Evolutionary conservation across 108 stramenopile genomes (phyloP).

Genomic region (Epithemia pelagica): DNA sequence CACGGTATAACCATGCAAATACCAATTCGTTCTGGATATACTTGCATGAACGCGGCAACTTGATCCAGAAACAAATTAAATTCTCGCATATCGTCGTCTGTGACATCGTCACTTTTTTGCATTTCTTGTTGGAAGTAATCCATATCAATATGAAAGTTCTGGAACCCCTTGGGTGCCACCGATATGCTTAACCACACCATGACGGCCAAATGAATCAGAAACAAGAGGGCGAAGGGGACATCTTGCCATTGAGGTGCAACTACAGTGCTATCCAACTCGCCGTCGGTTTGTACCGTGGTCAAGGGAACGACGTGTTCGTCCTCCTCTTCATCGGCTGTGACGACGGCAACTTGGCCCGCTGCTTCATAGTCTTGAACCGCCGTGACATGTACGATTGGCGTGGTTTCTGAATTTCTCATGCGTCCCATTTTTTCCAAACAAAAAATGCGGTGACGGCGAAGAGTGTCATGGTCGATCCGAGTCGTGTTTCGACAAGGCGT

Average conservation of each 20-base stretch:
- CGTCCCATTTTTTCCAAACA: too few relatives aligned
- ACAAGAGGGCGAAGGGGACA: slow-evolving; percentile 22
- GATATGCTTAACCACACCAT: slow-evolving; percentile 13
- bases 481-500: too few relatives aligned
- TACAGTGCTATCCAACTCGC: background rate
- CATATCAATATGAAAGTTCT: slow-evolving; percentile 15
- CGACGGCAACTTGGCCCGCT: background rate
- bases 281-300: background rate
- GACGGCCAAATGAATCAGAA: slow-evolving; percentile 15
- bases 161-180: slow-evolving; percentile 18
- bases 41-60: slow-evolving; percentile 7
- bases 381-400: too few relatives aligned
- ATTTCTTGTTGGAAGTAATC: slow-evolving; percentile 16
- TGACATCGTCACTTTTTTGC: slow-evolving; percentile 18
- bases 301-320: background rate
- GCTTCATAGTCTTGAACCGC: background rate
- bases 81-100: slow-evolving; percentile 9
- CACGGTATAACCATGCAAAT: slow-evolving; percentile 12
- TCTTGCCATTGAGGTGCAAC: slow-evolving; percentile 15
- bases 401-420: too few relatives aligned
- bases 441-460: too few relatives aligned
- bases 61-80: slow-evolving; percentile 23
- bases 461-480: too few relatives aligned
- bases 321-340: background rate
- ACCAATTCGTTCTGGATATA: slow-evolving; percentile 23